A percentile compares a stretch with the other conserved stretches of the same genome.
phyloP scores from a whole-genome alignment of 768 basidiomycete species.

The Piloderma croceum region DNA sequence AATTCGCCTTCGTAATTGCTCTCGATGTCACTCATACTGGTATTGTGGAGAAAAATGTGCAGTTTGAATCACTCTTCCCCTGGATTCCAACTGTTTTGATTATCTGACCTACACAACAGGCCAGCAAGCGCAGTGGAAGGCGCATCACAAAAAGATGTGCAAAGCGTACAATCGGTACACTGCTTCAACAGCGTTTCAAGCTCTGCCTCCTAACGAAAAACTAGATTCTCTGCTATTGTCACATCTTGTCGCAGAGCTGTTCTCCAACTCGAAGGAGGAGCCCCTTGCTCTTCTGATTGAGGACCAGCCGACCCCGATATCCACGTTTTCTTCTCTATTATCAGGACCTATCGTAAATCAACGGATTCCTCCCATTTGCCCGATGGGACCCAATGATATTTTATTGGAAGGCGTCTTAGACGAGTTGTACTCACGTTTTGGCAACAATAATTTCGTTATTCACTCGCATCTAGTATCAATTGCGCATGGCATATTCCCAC shows the following conservation, averaged over 20 bases:
- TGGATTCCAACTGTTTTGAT: slow-evolving; percentile 2
- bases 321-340: slow-evolving; percentile 39
- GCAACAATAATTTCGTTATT: slow-evolving; percentile 78
- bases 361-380: slow-evolving; percentile 28
- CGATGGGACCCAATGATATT: slow-evolving; percentile 17
- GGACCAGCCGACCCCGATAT: too few species aligned
- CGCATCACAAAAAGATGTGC: slow-evolving; percentile 67
- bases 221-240: slow-evolving; percentile 62
- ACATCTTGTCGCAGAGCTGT: slow-evolving; percentile 47
- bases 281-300: too few species aligned
- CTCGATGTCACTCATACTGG: slow-evolving; percentile 65
- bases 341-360: slow-evolving; percentile 30
- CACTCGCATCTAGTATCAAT: slow-evolving; percentile 66
- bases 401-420: slow-evolving; percentile 23
- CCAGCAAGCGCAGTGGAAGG: slow-evolving; percentile 62
- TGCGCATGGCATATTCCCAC: slow-evolving; percentile 72
- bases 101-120: slow-evolving; percentile 36
- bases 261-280: slow-evolving; percentile 17
- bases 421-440: slow-evolving; percentile 53
- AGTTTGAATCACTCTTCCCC: slow-evolving; percentile 13
- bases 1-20: slow-evolving; percentile 46
- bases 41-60: slow-evolving; percentile 67
- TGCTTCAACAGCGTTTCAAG: slow-evolving; percentile 41
- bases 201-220: slow-evolving; percentile 47
- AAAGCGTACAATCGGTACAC: slow-evolving; percentile 44